These are phyloP conservation scores for Solanum etuberosum DNA, from an alignment of 257 asterid genomes.

Conservation along the genomic window DNA sequence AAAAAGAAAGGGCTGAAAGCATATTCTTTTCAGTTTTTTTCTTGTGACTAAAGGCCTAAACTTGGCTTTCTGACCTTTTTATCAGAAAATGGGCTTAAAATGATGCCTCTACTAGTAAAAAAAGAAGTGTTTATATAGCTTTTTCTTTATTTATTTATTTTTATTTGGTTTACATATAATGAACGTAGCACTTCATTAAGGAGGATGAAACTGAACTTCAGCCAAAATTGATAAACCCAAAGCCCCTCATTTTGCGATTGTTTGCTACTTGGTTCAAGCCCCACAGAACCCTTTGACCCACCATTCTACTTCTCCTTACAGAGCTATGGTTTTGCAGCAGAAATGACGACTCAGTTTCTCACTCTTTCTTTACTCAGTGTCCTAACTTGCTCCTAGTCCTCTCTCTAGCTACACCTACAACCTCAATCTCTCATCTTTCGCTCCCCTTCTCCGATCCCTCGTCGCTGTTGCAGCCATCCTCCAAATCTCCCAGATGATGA, in stretches of 20 bases:
- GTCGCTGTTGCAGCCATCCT: not conserved
- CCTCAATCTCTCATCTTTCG: not conserved
- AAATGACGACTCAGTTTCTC: not conserved
- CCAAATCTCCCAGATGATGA: not conserved
- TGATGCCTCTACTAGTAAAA: not conserved
- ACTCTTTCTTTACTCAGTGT: not conserved
- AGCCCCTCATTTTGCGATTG: not conserved
- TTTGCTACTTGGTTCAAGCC: not conserved
- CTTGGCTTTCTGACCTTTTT: not conserved
- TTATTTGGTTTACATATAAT: not conserved
- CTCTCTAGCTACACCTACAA: not conserved
- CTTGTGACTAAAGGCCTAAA: not conserved
- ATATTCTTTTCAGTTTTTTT: not conserved
- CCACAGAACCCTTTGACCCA: not conserved
- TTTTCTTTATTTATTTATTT: not conserved
- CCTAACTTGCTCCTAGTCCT: not conserved
- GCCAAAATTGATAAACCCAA: not conserved
- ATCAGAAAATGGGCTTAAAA: not conserved
- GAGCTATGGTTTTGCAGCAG: not conserved
- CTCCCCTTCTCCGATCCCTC: not conserved
- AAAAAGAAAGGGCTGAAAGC: not conserved
- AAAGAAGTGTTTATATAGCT: not conserved
- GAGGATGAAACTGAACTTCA: not conserved
- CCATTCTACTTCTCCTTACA: not conserved
- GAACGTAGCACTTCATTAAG: not conserved